These are phyloP conservation scores for Russula vinacea DNA, from an alignment of 768 basidiomycete genomes.

Conservation along the genomic window DNA sequence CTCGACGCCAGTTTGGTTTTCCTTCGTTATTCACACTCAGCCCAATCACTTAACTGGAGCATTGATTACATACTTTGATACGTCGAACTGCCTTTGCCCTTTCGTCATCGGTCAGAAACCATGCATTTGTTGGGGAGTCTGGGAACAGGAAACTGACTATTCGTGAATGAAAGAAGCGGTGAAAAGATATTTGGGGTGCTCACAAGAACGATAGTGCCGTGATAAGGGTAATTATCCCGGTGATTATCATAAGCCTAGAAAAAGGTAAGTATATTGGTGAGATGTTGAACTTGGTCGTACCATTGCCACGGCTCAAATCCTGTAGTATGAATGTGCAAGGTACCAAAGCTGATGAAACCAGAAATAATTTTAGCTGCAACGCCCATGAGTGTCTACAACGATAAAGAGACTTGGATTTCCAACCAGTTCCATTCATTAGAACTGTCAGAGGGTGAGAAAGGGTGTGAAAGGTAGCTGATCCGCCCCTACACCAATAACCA, in stretches of 20 bases:
- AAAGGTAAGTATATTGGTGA: too few species aligned
- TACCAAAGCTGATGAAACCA: too few species aligned
- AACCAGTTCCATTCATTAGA: constrained; percentile 33
- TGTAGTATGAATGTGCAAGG: too few species aligned
- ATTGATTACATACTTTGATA: constrained; percentile 48
- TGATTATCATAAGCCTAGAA: too few species aligned
- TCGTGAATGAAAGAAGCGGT: not conserved
- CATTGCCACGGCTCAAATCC: too few species aligned
- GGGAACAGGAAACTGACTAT: constrained; percentile 60
- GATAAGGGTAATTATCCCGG: too few species aligned
- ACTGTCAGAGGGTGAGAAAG: constrained; percentile 40
- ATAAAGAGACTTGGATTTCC: too few species aligned
- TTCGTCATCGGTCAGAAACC: constrained; percentile 69
- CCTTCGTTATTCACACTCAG: constrained; percentile 37
- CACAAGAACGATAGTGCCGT: constrained; percentile 35
- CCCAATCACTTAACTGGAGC: not conserved
- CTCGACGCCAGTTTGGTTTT: constrained; percentile 78
- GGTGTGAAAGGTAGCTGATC: not conserved
- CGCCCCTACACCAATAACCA: constrained; percentile 72
- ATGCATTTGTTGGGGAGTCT: constrained; percentile 69
- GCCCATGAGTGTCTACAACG: too few species aligned
- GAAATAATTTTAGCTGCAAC: too few species aligned
- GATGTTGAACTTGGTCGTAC: too few species aligned
- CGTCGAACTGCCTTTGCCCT: constrained; percentile 59
- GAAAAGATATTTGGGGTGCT: constrained; percentile 19